Evolutionary conservation across 257 asterid genomes (phyloP), one percentile per base, ranked within the genome.

Genomic region (Voacanga thouarsii): DNA sequence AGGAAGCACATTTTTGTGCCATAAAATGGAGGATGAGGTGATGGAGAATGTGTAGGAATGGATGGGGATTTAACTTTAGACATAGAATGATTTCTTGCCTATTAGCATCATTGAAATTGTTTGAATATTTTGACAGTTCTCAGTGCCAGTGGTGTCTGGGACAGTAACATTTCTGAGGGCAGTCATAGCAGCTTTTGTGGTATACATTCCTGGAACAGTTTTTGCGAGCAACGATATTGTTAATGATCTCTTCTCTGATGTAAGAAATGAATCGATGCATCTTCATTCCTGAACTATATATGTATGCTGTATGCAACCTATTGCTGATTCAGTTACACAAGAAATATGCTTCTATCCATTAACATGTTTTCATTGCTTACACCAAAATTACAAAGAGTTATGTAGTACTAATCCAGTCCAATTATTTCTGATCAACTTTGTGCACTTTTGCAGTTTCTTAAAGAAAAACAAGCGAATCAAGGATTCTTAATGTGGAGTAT

Each of bases 401-500:
- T 60, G 3, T 7, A 60, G 33, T n/a, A 60, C 45, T 43, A 2
- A 60, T 60, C 6, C 7, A 7, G 7, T n/a, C 7, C 21, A 19
- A 19, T 7, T 59, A 2, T 59, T 56, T 47, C 74, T 70, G 19
- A 44, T n/a, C 7, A 44, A 23, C 7, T 70, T 70, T 65, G 71
- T 43, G 28, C 50, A 21, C 33, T 70, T 70, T 28, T 12, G 74
- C 75, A 26, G 75, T 71, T 71, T 53, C 75, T 47, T 2, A 26
- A 10, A 71, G 43, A 71, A 44, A 47, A 47, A 47, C 74, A 70
- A 70, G 39, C 23, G 1, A 70, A 44, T 44, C 24, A 71, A 47
- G 75, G 75, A 47, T 71, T 71, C 60, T 47, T 71, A 16, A 77
- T 77, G 75, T 77, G 80, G 80, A 67, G 80, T n/a, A 49, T 66